A percentile compares a stretch with the other conserved stretches of the same genome.
These are phyloP conservation scores for Mucor irregularis DNA, from an alignment of 371 early-diverging fungal genomes.

Conservation along the genomic window DNA sequence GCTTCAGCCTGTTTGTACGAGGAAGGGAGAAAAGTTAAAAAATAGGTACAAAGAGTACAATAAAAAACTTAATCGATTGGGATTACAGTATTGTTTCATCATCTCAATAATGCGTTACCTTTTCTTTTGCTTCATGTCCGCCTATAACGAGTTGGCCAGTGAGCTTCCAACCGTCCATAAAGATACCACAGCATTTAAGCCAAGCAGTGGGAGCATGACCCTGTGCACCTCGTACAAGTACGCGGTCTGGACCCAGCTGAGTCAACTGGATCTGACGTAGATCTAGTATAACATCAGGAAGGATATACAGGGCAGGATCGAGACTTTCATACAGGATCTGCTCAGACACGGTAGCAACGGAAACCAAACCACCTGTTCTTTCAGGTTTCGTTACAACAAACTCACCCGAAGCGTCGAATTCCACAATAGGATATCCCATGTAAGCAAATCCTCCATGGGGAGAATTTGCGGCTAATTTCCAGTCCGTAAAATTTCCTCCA, in stretches of 20 bases:
- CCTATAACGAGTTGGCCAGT: slow-evolving; percentile 64
- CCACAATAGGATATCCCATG: slow-evolving; percentile 74
- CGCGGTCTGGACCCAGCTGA: slow-evolving; percentile 59
- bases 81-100: neutral
- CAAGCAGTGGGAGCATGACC: slow-evolving; percentile 61
- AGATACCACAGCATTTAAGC: slow-evolving; percentile 56
- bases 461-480: slow-evolving; percentile 58
- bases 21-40: neutral
- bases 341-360: slow-evolving; percentile 61
- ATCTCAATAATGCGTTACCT: slow-evolving; percentile 26
- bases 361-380: slow-evolving; percentile 66
- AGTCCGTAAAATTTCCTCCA: slow-evolving; percentile 77
- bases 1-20: slow-evolving; percentile 29
- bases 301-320: slow-evolving; percentile 63
- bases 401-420: slow-evolving; percentile 37
- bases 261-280: slow-evolving; percentile 56
- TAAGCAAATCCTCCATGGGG: slow-evolving; percentile 60
- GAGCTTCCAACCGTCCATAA: slow-evolving; percentile 64
- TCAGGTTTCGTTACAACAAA: slow-evolving; percentile 62
- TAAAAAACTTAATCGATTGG: neutral
- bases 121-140: slow-evolving; percentile 63
- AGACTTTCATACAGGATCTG: slow-evolving; percentile 72
- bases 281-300: slow-evolving; percentile 59
- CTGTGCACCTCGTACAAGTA: slow-evolving; percentile 62
- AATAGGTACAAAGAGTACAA: neutral